phyloP scores from a whole-genome alignment of 1,284 basidiomycete species.

The Cutaneotrichosporon cutaneum region DNA sequence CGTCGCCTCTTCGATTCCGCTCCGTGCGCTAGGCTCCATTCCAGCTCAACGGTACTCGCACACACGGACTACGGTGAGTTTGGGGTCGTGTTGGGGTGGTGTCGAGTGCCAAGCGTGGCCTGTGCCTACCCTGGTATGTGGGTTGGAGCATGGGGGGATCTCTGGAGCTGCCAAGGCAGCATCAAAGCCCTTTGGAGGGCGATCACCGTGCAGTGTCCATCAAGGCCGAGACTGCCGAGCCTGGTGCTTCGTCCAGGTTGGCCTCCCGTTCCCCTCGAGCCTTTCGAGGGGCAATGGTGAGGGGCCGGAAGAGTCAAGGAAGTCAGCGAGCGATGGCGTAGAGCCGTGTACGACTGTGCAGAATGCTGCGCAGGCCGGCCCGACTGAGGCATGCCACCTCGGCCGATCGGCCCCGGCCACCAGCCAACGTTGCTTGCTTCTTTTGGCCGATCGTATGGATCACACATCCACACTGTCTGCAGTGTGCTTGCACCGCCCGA shows the following conservation, averaged over 20 bases:
- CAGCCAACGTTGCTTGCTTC: too few species aligned
- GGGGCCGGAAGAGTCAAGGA: not conserved
- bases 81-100: not conserved
- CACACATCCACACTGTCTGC: too few species aligned
- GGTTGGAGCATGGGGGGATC: not conserved
- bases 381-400: too few species aligned
- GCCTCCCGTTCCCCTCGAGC: too few species aligned
- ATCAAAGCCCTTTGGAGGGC: not conserved
- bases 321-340: not conserved
- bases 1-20: not conserved
- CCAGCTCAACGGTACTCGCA: not conserved
- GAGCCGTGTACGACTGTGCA: not conserved
- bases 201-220: not conserved
- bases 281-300: too few species aligned
- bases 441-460: too few species aligned
- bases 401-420: too few species aligned
- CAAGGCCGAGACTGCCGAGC: not conserved
- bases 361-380: not conserved
- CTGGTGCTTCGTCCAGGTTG: not conserved
- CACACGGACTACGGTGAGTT: not conserved
- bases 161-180: not conserved
- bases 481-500: too few species aligned
- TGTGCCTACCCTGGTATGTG: not conserved
- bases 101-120: not conserved
- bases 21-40: not conserved